A percentile compares a stretch with the other conserved stretches of the same genome.
phyloP scores from a whole-genome alignment of 257 asterid genomes.

The Paraleonurus japonicus region DNA sequence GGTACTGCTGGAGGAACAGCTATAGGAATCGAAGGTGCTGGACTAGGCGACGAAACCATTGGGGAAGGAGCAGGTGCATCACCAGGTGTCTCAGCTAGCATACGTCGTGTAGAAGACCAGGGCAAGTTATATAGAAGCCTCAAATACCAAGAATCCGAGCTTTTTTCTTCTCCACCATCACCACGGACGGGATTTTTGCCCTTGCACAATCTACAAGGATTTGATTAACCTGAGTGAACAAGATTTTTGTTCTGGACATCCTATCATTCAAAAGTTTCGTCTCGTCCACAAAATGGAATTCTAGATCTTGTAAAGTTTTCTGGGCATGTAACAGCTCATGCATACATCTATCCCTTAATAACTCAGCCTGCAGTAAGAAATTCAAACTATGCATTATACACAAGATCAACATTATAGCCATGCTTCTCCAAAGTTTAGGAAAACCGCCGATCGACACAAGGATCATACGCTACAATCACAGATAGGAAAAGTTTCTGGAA shows the following conservation, averaged over 20 bases:
- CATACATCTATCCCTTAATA: constrained; percentile 51
- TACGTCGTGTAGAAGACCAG: constrained; percentile 46
- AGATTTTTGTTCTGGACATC: constrained; percentile 32
- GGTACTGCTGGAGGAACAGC: constrained; percentile 47
- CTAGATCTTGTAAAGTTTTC: constrained; percentile 42
- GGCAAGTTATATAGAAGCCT: constrained; percentile 37
- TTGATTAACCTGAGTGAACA: constrained; percentile 51
- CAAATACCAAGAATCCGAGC: constrained; percentile 40
- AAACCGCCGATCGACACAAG: neutral
- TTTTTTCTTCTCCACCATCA: constrained; percentile 41
- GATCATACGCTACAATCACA: neutral
- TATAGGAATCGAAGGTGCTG: constrained; percentile 41
- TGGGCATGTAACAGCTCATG: constrained; percentile 50
- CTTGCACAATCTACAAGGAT: constrained; percentile 55
- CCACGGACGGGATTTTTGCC: constrained; percentile 37
- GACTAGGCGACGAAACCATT: constrained; percentile 37
- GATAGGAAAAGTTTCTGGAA: neutral
- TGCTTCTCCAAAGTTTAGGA: constrained; percentile 5
- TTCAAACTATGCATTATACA: constrained; percentile 12
- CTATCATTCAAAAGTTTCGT: constrained; percentile 26
- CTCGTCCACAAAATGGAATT: constrained; percentile 28
- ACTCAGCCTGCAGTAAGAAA: constrained; percentile 64
- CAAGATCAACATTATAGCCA: neutral
- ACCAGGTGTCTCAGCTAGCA: constrained; percentile 43
- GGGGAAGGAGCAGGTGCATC: constrained; percentile 66